phyloP scores from a whole-genome alignment of 2,329 filamentous ascomycete species.

The Lachnellula subtilissima region DNA sequence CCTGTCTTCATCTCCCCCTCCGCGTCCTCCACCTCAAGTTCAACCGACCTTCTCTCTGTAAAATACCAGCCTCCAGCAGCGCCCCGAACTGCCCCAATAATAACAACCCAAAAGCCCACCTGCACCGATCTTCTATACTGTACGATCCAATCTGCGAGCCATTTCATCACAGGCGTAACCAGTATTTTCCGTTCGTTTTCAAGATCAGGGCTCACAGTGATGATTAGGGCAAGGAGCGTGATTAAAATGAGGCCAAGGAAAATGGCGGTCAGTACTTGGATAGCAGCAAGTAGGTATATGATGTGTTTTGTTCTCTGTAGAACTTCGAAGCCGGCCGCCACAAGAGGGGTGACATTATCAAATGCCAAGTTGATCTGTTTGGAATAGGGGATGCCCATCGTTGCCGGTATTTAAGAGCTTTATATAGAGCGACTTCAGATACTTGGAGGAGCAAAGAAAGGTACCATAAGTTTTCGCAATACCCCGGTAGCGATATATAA shows the following conservation, averaged over 20 bases:
- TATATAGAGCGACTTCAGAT: too few species aligned
- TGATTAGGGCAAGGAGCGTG: slow-evolving; percentile 36
- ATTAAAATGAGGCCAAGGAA: slow-evolving; percentile 37
- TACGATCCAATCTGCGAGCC: slow-evolving; percentile 22
- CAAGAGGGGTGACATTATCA: slow-evolving; percentile 48
- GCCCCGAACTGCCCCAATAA: slow-evolving; percentile 2
- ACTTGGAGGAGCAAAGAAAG: too few species aligned
- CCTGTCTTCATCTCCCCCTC: neutral
- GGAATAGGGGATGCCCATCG: slow-evolving; percentile 49
- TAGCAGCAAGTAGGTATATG: slow-evolving; percentile 41
- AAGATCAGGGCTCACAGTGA: slow-evolving; percentile 45
- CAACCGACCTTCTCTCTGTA: neutral
- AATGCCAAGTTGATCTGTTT: slow-evolving; percentile 47
- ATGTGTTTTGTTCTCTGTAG: slow-evolving; percentile 47
- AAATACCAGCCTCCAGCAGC: slow-evolving; percentile 8
- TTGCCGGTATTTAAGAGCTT: neutral
- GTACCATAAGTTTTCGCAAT: too few species aligned
- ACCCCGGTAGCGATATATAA: too few species aligned
- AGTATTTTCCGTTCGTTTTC: slow-evolving; percentile 37
- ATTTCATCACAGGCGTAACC: slow-evolving; percentile 39
- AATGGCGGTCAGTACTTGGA: slow-evolving; percentile 42
- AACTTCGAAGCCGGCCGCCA: slow-evolving; percentile 44
- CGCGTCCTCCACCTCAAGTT: neutral
- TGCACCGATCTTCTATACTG: slow-evolving; percentile 3
- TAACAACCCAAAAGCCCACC: slow-evolving; percentile 7